Evolutionary conservation across 1,284 basidiomycete species (phyloP).

Genomic region (Microbotryomycetes sp.): DNA sequence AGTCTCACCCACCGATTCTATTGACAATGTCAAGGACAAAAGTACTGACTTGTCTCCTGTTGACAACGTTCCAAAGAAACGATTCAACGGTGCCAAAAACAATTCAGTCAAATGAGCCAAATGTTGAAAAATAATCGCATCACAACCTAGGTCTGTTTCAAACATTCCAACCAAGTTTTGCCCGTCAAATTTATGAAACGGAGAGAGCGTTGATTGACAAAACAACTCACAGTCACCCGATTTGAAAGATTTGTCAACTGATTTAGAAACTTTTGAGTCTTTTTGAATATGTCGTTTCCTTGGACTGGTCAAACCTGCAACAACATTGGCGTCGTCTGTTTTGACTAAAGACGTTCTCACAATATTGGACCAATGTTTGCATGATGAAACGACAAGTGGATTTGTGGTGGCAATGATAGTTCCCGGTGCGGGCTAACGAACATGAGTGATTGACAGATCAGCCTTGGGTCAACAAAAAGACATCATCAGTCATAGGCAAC

Average conservation of each 20-base stretch:
- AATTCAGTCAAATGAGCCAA: slow-evolving; percentile 82
- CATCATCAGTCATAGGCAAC: background rate
- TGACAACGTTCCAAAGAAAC: slow-evolving; percentile 70
- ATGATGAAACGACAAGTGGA: slow-evolving; percentile 82
- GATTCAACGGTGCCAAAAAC: slow-evolving; percentile 82
- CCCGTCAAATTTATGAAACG: slow-evolving; percentile 31
- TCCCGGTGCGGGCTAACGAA: slow-evolving; percentile 68
- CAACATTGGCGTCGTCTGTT: slow-evolving; percentile 3
- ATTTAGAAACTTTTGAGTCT: slow-evolving; percentile 54
- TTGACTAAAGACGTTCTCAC: slow-evolving; percentile 38
- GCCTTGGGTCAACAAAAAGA: slow-evolving; percentile 59
- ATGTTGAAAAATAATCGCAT: slow-evolving; percentile 65
- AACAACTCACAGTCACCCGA: slow-evolving; percentile 31
- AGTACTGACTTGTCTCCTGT: slow-evolving; percentile 56
- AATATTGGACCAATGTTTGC: slow-evolving; percentile 87
- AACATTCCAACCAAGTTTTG: background rate
- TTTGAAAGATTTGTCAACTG: slow-evolving; percentile 29
- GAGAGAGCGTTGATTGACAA: slow-evolving; percentile 9
- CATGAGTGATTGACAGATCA: slow-evolving; percentile 66
- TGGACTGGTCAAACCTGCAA: slow-evolving; percentile 58
- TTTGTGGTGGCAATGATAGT: slow-evolving; percentile 87
- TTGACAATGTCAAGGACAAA: background rate
- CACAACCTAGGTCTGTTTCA: slow-evolving; percentile 54
- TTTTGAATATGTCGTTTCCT: slow-evolving; percentile 73
- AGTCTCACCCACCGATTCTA: too few species aligned